A percentile compares a stretch with the other conserved stretches of the same genome.
phyloP scores from a whole-genome alignment of 1,284 basidiomycete species.

The Agroathelia rolfsii region DNA sequence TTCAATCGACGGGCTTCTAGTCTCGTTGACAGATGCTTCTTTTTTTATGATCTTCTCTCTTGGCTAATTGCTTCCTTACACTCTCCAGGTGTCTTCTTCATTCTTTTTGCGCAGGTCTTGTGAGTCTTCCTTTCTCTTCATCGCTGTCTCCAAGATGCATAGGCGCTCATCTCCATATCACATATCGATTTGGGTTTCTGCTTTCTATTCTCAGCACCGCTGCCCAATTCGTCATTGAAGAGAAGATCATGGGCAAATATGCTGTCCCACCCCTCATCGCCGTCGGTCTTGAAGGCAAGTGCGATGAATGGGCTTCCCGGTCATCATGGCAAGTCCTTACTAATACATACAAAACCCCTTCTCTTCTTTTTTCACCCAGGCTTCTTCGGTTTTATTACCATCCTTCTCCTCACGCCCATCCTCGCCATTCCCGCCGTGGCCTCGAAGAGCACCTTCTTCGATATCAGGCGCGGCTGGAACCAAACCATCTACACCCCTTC shows the following conservation, averaged over 20 bases:
- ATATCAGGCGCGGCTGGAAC: conserved; percentile 81
- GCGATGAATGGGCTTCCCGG: no score
- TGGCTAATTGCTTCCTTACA: conserved; percentile 8
- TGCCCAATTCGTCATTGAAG: conserved; percentile 91
- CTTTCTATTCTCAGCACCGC: conserved; percentile 52
- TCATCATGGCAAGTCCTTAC: no score
- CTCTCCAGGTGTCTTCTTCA: conserved; percentile 74
- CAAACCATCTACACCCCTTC: conserved; percentile 78
- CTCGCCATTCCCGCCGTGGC: conserved; percentile 48
- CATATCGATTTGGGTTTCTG: conserved; percentile 14
- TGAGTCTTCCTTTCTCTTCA: conserved; percentile 33
- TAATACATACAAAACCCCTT: no score
- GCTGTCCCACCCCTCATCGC: conserved; percentile 87
- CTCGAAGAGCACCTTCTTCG: conserved; percentile 74
- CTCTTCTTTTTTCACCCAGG: no score
- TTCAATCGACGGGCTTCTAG: conserved; percentile 2
- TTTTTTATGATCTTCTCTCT: conserved; percentile 4
- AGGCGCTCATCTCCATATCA: conserved; percentile 9
- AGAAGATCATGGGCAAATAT: conserved; percentile 75
- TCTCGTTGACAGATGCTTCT: conserved; percentile 1
- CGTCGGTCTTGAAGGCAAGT: conserved; percentile 92
- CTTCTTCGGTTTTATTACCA: conserved; percentile 78
- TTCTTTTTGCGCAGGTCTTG: conserved; percentile 97
- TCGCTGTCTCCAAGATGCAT: neutral
- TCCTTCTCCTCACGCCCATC: conserved; percentile 67